Conservation (phyloP, 2,329 filamentous ascomycete species). For the Pseudogymnoascus sp. region DNA sequence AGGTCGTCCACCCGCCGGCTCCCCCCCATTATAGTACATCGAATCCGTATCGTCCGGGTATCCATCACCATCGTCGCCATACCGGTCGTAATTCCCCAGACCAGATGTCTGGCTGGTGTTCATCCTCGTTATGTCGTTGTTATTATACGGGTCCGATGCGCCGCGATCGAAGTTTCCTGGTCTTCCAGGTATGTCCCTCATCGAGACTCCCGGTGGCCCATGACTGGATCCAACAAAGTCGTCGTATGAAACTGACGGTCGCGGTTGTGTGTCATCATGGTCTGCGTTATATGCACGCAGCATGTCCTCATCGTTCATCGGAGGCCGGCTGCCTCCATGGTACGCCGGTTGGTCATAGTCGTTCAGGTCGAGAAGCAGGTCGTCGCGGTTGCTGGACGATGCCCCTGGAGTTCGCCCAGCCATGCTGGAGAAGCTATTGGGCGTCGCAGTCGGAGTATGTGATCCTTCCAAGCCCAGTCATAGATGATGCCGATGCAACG, state of each 20-base stretch:
- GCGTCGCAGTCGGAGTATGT: conserved; percentile 19
- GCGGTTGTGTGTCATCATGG: conserved; percentile 55
- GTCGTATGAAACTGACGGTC: conserved; percentile 89
- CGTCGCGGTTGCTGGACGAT: conserved; percentile 38
- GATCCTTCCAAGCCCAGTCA: not conserved
- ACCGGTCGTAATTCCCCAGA: conserved; percentile 80
- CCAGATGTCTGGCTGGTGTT: conserved; percentile 65
- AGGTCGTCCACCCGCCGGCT: conserved; percentile 31
- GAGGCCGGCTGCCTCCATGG: conserved; percentile 65
- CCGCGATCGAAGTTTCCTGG: conserved; percentile 22
- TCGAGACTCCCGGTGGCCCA: conserved; percentile 41
- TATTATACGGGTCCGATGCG: conserved; percentile 19
- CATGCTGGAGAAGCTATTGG: conserved; percentile 40
- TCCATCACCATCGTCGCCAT: conserved; percentile 81
- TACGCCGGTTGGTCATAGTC: conserved; percentile 60
- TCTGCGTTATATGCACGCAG: conserved; percentile 57
- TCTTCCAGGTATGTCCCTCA: conserved; percentile 32
- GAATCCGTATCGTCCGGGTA: conserved; percentile 69
- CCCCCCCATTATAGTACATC: conserved; percentile 52
- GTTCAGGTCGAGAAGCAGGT: conserved; percentile 67
- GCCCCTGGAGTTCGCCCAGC: conserved; percentile 49
- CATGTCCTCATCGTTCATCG: conserved; percentile 74
- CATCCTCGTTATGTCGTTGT: conserved; percentile 37
- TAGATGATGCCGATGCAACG: not conserved
- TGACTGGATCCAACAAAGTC: conserved; percentile 68